A percentile compares a stretch with the other conserved stretches of the same genome.
These are phyloP conservation scores for Candida silvicultrix DNA, from an alignment of 805 yeast species.

Conservation along the genomic window DNA sequence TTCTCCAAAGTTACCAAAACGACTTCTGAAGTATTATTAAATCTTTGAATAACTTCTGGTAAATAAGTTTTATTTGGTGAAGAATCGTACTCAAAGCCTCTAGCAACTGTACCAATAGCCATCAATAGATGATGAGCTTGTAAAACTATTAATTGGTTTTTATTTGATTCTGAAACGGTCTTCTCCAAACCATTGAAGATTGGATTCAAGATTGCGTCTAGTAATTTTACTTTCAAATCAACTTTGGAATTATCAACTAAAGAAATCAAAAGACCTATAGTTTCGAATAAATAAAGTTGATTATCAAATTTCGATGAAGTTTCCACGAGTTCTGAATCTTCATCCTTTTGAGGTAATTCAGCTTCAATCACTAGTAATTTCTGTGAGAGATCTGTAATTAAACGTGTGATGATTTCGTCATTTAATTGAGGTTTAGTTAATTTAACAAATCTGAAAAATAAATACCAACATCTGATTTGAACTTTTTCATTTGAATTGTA, in stretches of 20 bases:
- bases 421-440: slow-evolving; percentile 63
- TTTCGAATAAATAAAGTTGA: slow-evolving; percentile 80
- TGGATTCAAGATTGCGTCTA: slow-evolving; percentile 69
- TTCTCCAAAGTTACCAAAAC: slow-evolving; percentile 78
- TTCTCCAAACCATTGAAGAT: slow-evolving; percentile 65
- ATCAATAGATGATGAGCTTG: slow-evolving; percentile 83
- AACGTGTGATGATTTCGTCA: slow-evolving; percentile 42
- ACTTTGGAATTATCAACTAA: slow-evolving; percentile 39
- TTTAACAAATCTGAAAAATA: slow-evolving; percentile 77
- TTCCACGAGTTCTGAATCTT: slow-evolving; percentile 47
- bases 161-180: slow-evolving; percentile 42
- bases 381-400: slow-evolving; percentile 55
- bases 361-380: slow-evolving; percentile 58
- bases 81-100: slow-evolving; percentile 56
- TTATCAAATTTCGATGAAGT: slow-evolving; percentile 58
- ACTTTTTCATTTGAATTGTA: slow-evolving; percentile 71
- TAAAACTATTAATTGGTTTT: slow-evolving; percentile 41
- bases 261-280: slow-evolving; percentile 72
- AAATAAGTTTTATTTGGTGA: slow-evolving; percentile 27
- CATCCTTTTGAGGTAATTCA: slow-evolving; percentile 37
- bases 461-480: slow-evolving; percentile 82
- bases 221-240: slow-evolving; percentile 32
- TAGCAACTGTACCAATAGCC: slow-evolving; percentile 85
- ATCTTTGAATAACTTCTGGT: slow-evolving; percentile 36
- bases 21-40: slow-evolving; percentile 72